phyloP scores from a whole-genome alignment of 805 yeast species.

The Saccharomycopsis fermentans region DNA sequence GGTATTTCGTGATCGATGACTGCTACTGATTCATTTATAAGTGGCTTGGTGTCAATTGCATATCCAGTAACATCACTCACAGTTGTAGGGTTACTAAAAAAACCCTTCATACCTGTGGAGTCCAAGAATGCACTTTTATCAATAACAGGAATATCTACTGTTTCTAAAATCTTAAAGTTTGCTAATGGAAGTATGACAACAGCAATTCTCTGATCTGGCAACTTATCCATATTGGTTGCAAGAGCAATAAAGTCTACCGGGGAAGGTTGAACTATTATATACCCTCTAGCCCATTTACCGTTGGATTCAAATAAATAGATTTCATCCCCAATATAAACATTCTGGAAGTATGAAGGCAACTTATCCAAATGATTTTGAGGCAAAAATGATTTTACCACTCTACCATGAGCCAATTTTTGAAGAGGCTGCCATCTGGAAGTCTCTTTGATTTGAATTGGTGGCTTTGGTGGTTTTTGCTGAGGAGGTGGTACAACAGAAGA shows the following conservation, averaged over 20 bases:
- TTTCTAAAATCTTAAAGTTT: conserved; percentile 37
- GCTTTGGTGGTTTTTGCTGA: neutral
- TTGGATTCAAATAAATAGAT: conserved; percentile 59
- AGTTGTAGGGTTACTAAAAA: conserved; percentile 22
- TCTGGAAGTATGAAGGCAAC: conserved; percentile 32
- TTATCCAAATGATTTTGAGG: conserved; percentile 31
- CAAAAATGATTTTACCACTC: conserved; percentile 34
- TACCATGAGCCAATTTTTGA: conserved; percentile 34
- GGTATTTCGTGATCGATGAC: conserved; percentile 22
- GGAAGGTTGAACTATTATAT: conserved; percentile 54
- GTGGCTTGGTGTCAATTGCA: conserved; percentile 15
- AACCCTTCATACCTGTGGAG: conserved; percentile 15
- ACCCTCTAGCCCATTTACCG: conserved; percentile 72
- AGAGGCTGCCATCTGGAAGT: conserved; percentile 37
- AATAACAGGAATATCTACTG: conserved; percentile 31
- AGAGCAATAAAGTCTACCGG: conserved; percentile 58
- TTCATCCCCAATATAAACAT: conserved; percentile 69
- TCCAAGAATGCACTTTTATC: conserved; percentile 20
- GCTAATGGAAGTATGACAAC: conserved; percentile 55
- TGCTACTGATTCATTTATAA: conserved; percentile 20
- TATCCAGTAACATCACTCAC: conserved; percentile 18
- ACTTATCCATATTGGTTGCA: conserved; percentile 44
- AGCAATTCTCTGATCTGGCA: conserved; percentile 45
- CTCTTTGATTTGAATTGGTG: neutral
- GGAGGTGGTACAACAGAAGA: neutral